A percentile compares a stretch with the other conserved stretches of the same genome.
Evolutionary conservation across 176 grass and related monocot genomes (phyloP).

Genomic region (Triticum timopheevii): DNA sequence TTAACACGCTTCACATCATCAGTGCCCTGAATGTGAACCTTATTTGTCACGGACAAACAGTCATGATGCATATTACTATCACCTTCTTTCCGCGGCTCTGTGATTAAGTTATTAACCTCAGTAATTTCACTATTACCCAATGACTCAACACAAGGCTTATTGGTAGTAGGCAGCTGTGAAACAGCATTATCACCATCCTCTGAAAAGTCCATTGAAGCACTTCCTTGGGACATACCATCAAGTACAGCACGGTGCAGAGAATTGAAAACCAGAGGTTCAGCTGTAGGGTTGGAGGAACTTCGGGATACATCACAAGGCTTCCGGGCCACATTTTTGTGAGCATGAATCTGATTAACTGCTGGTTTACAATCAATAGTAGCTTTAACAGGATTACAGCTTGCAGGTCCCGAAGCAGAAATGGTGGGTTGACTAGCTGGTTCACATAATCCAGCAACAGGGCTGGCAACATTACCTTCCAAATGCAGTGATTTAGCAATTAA

Average conservation of each 20-base stretch:
- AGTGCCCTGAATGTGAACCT: not conserved
- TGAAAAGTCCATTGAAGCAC: constrained; percentile 66
- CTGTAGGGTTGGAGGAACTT: constrained; percentile 17
- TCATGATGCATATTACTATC: constrained; percentile 15
- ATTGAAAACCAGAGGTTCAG: constrained; percentile 30
- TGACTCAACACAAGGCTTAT: constrained; percentile 21
- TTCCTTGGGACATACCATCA: constrained; percentile 57
- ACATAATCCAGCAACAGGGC: constrained; percentile 25
- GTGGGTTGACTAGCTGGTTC: constrained; percentile 4
- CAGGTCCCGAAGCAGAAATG: not conserved
- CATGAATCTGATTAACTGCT: not conserved
- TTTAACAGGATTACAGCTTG: constrained; percentile 12
- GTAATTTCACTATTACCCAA: constrained; percentile 9
- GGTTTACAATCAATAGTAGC: constrained; percentile 24
- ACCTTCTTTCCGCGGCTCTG: constrained; percentile 25
- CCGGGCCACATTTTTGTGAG: not conserved
- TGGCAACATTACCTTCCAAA: constrained; percentile 12
- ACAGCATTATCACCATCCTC: constrained; percentile 39
- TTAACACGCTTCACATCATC: constrained; percentile 10
- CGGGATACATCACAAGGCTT: constrained; percentile 19
- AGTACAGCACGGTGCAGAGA: not conserved
- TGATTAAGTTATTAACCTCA: not conserved
- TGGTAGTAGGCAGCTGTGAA: constrained; percentile 24
- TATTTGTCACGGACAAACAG: constrained; percentile 33
- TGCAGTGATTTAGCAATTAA: not conserved